Base-by-base conservation (phyloP, 768 basidiomycete genomes). In the Rhodotorula kratochvilovae region DNA sequence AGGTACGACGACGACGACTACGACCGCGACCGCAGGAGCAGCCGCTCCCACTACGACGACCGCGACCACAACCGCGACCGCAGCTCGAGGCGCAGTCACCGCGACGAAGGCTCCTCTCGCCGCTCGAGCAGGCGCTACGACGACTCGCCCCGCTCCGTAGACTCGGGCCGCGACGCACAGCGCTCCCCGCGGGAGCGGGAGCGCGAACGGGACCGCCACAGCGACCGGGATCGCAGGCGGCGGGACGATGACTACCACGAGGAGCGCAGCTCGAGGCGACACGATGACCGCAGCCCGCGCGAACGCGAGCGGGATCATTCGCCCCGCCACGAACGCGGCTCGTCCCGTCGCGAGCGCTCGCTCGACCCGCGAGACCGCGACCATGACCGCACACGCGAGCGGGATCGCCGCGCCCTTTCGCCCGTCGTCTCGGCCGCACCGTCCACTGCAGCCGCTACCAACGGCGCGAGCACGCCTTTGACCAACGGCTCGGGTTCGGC, bases 251-350 rank as follows among this genome's bases (percentile, higher is more conserved):
- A 63, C 54, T 43, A 15, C 39, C 27, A 43, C 39, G 23, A 45
- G 27, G 36, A 25, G 23, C 36, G 27, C 11, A 35, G 63, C 29
- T 29, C 35, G 31, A 45, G 54, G 31, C 55, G 56, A 12, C 45
- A 48, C 11, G 48, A 50, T 23, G 58, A 66, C 27, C 51, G 65
- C 16, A 46, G 57, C 19, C 27, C 57, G 43, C 12, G 33, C 29
- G n/a, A 76, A 29, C 59, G 75, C 42, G 76, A 77, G 43, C 36
- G 72, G 33, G 76, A 74, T 21, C 55, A 66, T 2, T 53, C 62
- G 10, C 46, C 39, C 19, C 51, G 67, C n/a, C 68, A 57, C 5
- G 50, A 65, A 25, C 43, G 43, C 10, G 66, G 54, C 48, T 63
- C 56, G 6, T 39, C 36, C 8, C 39, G 46, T 15, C 36, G n/a